phyloP scores from a whole-genome alignment of 2,329 filamentous ascomycete species.

The Trematosphaeria pertusa region DNA sequence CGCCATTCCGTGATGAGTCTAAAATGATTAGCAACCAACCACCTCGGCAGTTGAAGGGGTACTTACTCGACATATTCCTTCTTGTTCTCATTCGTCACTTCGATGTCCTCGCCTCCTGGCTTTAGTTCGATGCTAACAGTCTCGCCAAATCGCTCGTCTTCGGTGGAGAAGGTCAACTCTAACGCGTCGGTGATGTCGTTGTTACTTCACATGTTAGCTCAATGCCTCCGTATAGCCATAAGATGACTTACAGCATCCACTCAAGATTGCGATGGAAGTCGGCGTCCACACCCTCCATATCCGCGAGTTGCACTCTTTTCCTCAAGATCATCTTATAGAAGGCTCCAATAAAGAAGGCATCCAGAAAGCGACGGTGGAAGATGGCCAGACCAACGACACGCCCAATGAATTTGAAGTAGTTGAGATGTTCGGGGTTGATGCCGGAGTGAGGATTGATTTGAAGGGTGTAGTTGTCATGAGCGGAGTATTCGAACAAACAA shows the following conservation, averaged over 20 bases:
- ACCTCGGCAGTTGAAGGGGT: not conserved
- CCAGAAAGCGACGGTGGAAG: constrained; percentile 96
- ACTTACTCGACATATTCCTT: constrained; percentile 93
- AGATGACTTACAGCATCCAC: constrained; percentile 84
- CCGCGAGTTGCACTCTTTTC: constrained; percentile 87
- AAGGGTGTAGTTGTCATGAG: constrained; percentile 99
- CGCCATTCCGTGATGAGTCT: constrained; percentile 98
- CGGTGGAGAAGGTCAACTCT: constrained; percentile 94
- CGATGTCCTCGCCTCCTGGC: constrained; percentile 86
- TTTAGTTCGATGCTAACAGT: constrained; percentile 94
- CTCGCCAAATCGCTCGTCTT: constrained; percentile 96
- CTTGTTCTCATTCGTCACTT: constrained; percentile 99
- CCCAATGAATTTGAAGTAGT: constrained; percentile 99
- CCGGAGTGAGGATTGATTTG: constrained; percentile 99
- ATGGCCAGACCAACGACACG: constrained; percentile 96
- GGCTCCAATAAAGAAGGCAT: constrained; percentile 98
- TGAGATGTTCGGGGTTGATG: constrained; percentile 98
- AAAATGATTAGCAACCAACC: constrained; percentile 28
- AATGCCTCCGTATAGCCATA: too few relatives aligned
- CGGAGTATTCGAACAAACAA: constrained; percentile 98
- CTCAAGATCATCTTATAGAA: constrained; percentile 99
- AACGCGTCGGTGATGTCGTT: constrained; percentile 96
- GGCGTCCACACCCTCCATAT: constrained; percentile 99
- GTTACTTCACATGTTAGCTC: too few relatives aligned
- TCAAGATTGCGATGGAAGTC: constrained; percentile 96